phyloP scores from a whole-genome alignment of 2,329 filamentous ascomycete genomes.

The Fusarium sp. region DNA sequence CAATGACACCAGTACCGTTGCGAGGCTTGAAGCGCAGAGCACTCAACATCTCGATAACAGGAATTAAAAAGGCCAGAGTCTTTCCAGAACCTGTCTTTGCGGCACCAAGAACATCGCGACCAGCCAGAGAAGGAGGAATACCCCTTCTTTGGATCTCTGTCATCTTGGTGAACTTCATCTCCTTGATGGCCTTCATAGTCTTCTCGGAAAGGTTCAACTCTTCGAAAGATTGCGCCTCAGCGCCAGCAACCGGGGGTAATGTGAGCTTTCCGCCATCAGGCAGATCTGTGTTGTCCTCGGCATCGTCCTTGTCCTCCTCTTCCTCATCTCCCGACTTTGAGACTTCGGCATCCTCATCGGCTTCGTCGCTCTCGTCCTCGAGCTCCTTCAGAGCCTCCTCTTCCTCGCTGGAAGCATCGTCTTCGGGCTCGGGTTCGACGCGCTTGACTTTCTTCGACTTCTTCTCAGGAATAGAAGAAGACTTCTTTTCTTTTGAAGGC shows the following conservation, averaged over 20 bases:
- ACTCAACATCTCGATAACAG: constrained; percentile 91
- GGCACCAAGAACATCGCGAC: constrained; percentile 91
- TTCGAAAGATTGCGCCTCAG: constrained; percentile 76
- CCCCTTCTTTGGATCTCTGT: constrained; percentile 91
- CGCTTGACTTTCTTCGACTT: constrained; percentile 59
- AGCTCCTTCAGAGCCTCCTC: constrained; percentile 46
- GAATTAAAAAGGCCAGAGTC: constrained; percentile 93
- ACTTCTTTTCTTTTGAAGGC: constrained; percentile 39
- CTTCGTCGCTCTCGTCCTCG: constrained; percentile 44
- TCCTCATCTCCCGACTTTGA: constrained; percentile 45
- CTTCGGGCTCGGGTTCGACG: constrained; percentile 46
- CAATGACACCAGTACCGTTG: constrained; percentile 91
- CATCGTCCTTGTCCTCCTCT: constrained; percentile 44
- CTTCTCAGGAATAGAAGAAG: constrained; percentile 46
- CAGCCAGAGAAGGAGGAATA: constrained; percentile 88
- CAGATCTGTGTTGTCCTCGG: constrained; percentile 50
- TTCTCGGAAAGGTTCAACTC: constrained; percentile 89
- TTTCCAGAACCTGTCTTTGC: constrained; percentile 98
- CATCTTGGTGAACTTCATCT: constrained; percentile 96
- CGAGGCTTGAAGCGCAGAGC: constrained; percentile 93
- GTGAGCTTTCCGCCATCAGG: constrained; percentile 55
- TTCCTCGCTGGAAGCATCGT: constrained; percentile 44
- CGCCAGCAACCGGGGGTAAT: constrained; percentile 64
- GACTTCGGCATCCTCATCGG: constrained; percentile 48
- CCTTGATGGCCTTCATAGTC: constrained; percentile 86